A percentile compares a stretch with the other conserved stretches of the same genome.
These are phyloP conservation scores for Endoconidiophora polonica DNA, from an alignment of 2,329 filamentous ascomycete genomes.

Conservation along the genomic window DNA sequence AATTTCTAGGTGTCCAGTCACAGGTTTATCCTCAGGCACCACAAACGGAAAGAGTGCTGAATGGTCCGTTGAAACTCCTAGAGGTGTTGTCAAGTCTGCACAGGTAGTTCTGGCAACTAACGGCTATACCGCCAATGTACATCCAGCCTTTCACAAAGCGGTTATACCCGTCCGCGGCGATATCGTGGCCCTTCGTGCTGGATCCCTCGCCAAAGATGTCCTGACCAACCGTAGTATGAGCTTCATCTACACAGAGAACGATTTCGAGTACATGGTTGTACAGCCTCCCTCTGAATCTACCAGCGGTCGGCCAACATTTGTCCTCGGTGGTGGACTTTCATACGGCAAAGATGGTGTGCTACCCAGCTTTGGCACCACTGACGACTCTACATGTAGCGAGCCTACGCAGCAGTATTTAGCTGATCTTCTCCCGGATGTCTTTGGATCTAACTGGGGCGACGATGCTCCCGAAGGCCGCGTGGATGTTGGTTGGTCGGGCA, in stretches of 20 bases:
- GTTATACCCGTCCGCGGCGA: slow-evolving; percentile 16
- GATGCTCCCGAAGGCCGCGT: slow-evolving; percentile 23
- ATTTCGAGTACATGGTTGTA: slow-evolving; percentile 53
- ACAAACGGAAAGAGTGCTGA: neutral
- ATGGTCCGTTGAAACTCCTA: slow-evolving; percentile 15
- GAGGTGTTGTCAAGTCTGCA: slow-evolving; percentile 14
- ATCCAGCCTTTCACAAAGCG: slow-evolving; percentile 12
- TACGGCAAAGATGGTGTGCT: slow-evolving; percentile 26
- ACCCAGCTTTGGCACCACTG: slow-evolving; percentile 35
- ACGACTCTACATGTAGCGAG: slow-evolving; percentile 36
- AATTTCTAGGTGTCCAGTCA: slow-evolving; percentile 7
- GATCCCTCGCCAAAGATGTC: neutral
- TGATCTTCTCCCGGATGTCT: slow-evolving; percentile 28
- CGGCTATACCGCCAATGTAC: slow-evolving; percentile 16
- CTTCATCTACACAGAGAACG: slow-evolving; percentile 37
- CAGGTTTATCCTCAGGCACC: neutral
- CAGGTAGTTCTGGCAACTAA: slow-evolving; percentile 19
- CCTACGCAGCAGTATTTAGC: slow-evolving; percentile 32
- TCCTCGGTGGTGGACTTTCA: slow-evolving; percentile 44
- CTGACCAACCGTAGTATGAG: slow-evolving; percentile 30
- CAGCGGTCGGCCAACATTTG: slow-evolving; percentile 30
- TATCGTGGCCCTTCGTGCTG: slow-evolving; percentile 6
- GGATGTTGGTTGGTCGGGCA: slow-evolving; percentile 34
- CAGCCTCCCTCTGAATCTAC: slow-evolving; percentile 27
- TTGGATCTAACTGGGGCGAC: slow-evolving; percentile 34